These are phyloP conservation scores for Achaetomiella virescens DNA, from an alignment of 495 filamentous ascomycete genomes.

Conservation along the genomic window DNA sequence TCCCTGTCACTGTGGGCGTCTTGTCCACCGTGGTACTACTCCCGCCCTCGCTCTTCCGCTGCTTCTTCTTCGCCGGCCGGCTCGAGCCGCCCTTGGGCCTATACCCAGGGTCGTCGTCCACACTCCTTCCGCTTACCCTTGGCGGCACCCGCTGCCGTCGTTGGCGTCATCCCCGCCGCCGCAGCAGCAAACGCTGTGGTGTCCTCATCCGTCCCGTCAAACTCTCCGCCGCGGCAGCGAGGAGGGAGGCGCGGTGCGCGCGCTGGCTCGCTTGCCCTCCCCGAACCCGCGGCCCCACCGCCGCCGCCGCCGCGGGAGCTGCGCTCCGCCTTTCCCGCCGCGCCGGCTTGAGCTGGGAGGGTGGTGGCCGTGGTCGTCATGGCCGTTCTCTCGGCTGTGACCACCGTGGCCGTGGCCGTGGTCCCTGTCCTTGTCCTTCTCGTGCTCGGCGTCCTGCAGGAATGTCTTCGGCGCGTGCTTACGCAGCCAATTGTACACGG, in stretches of 20 bases:
- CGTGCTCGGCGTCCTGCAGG: conserved; percentile 67
- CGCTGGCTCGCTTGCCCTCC: too few species aligned
- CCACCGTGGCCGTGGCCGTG: conserved; percentile 34
- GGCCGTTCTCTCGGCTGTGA: conserved; percentile 29
- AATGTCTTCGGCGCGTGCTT: conserved; percentile 77
- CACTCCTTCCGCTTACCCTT: conserved; percentile 44
- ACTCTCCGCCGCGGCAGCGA: too few species aligned
- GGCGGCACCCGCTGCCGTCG: conserved; percentile 18
- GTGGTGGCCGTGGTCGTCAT: conserved; percentile 20
- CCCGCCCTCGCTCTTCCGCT: conserved; percentile 31
- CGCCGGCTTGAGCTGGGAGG: conserved; percentile 20
- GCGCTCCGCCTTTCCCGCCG: conserved; percentile 16
- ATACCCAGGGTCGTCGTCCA: conserved; percentile 64
- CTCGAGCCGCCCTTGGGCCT: conserved; percentile 58
- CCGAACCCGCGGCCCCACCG: too few species aligned
- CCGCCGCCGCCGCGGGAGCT: conserved; percentile 9
- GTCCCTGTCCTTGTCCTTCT: conserved; percentile 2
- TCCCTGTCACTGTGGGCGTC: not conserved
- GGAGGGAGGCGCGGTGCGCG: too few species aligned
- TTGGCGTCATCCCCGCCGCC: conserved; percentile 35
- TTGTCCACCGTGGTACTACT: not conserved
- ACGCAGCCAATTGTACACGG: conserved; percentile 86
- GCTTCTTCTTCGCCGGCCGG: conserved; percentile 59
- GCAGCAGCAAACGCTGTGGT: too few species aligned
- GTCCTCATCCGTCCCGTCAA: too few species aligned